Conservation (phyloP, 331 rosid genomes). For the Quercus tomentella region DNA sequence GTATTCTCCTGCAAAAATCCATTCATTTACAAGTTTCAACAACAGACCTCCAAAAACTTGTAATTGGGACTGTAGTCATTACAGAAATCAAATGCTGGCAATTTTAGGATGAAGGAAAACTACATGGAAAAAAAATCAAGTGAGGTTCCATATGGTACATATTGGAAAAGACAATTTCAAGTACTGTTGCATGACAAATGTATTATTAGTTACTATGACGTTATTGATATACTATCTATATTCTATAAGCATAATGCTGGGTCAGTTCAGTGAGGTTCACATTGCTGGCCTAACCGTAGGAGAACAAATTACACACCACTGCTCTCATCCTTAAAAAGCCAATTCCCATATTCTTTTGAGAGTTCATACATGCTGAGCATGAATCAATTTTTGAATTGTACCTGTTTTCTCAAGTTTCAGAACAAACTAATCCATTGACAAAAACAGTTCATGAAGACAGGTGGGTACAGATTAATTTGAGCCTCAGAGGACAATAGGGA, state of each 20-base stretch:
- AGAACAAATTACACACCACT: background rate
- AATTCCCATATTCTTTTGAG: background rate
- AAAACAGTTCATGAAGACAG: background rate
- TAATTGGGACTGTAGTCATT: background rate
- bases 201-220: too few relatives aligned
- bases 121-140: background rate
- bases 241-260: background rate
- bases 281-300: background rate
- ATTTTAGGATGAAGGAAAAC: background rate
- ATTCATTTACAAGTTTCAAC: background rate
- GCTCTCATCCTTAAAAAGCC: background rate
- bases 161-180: background rate
- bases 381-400: background rate
- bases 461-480: background rate
- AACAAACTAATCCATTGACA: background rate
- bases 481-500: background rate
- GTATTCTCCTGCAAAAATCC: constrained; percentile 64
- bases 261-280: background rate
- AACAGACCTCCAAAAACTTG: background rate
- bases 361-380: background rate
- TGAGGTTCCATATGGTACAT: background rate
- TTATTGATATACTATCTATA: too few relatives aligned
- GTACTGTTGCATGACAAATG: background rate
- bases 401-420: background rate
- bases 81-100: background rate